Base-by-base conservation (phyloP, 495 filamentous ascomycete genomes). In the Cenococcum geophilum region DNA sequence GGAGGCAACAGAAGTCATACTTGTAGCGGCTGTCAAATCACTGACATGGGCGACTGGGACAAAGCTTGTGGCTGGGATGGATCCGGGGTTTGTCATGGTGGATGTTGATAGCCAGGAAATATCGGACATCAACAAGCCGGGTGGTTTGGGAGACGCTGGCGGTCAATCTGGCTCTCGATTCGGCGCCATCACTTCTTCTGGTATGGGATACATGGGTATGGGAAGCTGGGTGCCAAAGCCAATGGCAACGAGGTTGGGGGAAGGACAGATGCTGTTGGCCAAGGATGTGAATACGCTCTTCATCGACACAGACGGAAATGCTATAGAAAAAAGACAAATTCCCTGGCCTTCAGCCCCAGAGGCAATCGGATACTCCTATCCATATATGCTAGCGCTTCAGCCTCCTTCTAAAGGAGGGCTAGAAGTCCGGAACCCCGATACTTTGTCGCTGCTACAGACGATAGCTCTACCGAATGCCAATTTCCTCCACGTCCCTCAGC, bases 271-370 rank as follows among this genome's bases (percentile, higher is more conserved):
- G 65, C 73, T 98, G 67, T 77, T 99, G 14, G 89, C 93, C 10
- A 97, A 96, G 72, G 93, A 99, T 67, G 89, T 96, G 68, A 96
- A 97, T 69, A 95, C 91, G 0, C 77, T 95, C 45, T 99, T 97
- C 66, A 88, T 96, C 60, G 85, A 95, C 59, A 80, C 82, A 23
- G 80, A 91, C 8, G 95, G 91, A 0, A 91, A 89, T 59, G 80
- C 91, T 0, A 70, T 95, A 1, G 88, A 92, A 20, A 87, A 89
- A 68, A 80, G 89, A 45, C 92, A 97, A 74, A 83, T 97, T 27
- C 91, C 90, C 10, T 99, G 93, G 93, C 82, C 85, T 32, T 78
- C 84, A 55, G 91, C 91, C 0, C 95, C 93, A 1, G 91, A 95
- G 61, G 82, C 86, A 49, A 83, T 99, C 55, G 95, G 92, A 43